Base-by-base conservation (phyloP, 805 yeast genomes). In the Candida tibetensis region DNA sequence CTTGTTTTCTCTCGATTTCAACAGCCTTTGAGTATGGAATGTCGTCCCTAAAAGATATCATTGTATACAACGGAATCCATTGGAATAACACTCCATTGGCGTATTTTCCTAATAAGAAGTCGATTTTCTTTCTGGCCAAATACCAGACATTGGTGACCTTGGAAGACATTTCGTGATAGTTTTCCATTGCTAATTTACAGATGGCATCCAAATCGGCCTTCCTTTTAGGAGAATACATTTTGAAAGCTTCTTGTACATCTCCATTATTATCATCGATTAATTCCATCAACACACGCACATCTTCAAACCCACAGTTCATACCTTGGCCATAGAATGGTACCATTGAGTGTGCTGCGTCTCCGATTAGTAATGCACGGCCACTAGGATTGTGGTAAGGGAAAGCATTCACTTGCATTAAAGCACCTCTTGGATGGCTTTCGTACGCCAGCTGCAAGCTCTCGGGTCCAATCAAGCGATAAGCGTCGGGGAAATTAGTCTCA, bases 291-390 rank as follows among this genome's bases (percentile, higher is more conserved):
- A 81, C 77, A 40, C 80, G 67, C 16, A 90, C 90, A 51, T 91
- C 97, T 60, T 90, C 97, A 58, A 90, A 84, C 1, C 97, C 97
- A 56, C 95, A 86, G 59, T 90, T 90, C 91, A 90, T 84, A 4
- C 97, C 97, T 59, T 90, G 97, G 7, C 97, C 97, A 55, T 89
- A 90, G 59, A 90, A 90, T n/a, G 97, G 97, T 4, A 90, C 97
- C 96, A 89, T 90, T 19, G 93, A 79, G 62, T 90, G 97, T 0
- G 97, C 95, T 1, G 97, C 95, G 58, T 90, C 97, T 4, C 97
- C 97, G 19, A 90, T 63, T 9, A 90, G 63, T 7, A 90, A 64
- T 12, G 81, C 81, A 40, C 76, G 74, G 32, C 80, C 85, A 29
- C 69, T 58, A 32, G 71, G 69, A 39, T 69, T 72, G 53, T 86